Base-by-base conservation (phyloP, 306 rosid genomes). In the Cyclanthera cordifolia region DNA sequence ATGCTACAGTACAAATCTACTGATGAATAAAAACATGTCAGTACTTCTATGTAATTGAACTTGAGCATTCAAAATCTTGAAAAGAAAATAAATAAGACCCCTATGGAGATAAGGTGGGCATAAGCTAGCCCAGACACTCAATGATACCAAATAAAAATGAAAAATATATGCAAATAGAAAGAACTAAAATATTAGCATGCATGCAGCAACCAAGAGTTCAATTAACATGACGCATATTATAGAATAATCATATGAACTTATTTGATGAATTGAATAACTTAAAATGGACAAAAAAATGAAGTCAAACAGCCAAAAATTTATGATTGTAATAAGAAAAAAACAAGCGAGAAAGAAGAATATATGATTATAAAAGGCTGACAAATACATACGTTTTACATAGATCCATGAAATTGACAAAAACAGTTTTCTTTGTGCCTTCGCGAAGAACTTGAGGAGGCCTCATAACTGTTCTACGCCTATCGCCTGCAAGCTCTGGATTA, bases 401-500 rank as follows among this genome's bases (percentile, higher is more conserved):
- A 76, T 92, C 97, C 96, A 92, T 92, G 80, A 92, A 92, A 71
- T 92, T 92, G 79, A 89, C 96, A 59, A 92, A 92, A 24, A 92
- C 97, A 13, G 97, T 92, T 82, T 92, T 92, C 90, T 92, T 92
- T 27, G 97, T 89, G 83, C 97, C 97, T 72, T 92, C 97, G 73
- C 97, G 96, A 75, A 92, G 96, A 77, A 92, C 97, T 84, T 92
- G 95, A 20, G 96, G 97, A 76, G 97, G 97, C 85, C 97, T 87
- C 93, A 92, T 89, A 61, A 92, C 97, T 46, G 96, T 89, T 73
- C 97, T 82, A 45, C 90, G 87, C 72, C 93, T 79, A 50, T 87
- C 95, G 55, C 97, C 96, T 41, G 97, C 95, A 72, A 92, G 93
- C 72, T 92, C 97, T 0, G 97, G 97, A 76, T 92, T 92, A 74